phyloP scores from a whole-genome alignment of 2,329 filamentous ascomycete species.

The Orbilia blumenaviensis region DNA sequence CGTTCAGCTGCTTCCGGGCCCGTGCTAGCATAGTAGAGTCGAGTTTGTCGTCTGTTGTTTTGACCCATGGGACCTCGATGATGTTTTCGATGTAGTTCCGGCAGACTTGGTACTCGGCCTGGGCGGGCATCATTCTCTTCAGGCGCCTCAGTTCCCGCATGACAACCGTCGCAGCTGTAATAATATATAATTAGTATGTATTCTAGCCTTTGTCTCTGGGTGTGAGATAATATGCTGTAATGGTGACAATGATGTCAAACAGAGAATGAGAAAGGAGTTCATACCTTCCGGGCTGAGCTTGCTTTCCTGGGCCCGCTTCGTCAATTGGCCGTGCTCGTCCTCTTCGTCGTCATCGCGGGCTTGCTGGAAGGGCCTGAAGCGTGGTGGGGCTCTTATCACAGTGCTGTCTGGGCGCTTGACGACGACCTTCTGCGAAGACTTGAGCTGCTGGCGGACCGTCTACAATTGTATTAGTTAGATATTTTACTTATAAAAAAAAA shows the following conservation, averaged over 20 bases:
- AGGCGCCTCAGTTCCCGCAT: constrained; percentile 86
- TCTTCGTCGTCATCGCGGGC: constrained; percentile 72
- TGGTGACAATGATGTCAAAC: no score
- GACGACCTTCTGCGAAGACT: constrained; percentile 54
- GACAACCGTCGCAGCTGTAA: constrained; percentile 77
- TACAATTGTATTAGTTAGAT: not conserved
- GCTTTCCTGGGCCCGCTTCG: constrained; percentile 84
- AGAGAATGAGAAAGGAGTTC: not conserved
- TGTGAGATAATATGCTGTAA: no score
- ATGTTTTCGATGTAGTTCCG: constrained; percentile 89
- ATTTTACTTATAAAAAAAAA: no score
- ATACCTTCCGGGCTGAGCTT: constrained; percentile 77
- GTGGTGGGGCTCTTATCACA: constrained; percentile 55
- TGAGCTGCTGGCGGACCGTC: constrained; percentile 48
- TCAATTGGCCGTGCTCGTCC: constrained; percentile 89
- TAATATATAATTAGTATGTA: not conserved
- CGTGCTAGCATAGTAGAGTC: constrained; percentile 79
- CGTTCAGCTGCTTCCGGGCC: constrained; percentile 88
- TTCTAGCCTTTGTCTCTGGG: no score
- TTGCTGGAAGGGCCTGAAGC: constrained; percentile 61
- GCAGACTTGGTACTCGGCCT: constrained; percentile 94
- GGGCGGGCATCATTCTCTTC: constrained; percentile 93
- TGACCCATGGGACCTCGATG: constrained; percentile 80
- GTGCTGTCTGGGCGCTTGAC: constrained; percentile 54
- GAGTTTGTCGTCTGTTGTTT: constrained; percentile 83